These are phyloP conservation scores for Syzygium syzygioides DNA, from an alignment of 441 rosid species.

Conservation along the genomic window DNA sequence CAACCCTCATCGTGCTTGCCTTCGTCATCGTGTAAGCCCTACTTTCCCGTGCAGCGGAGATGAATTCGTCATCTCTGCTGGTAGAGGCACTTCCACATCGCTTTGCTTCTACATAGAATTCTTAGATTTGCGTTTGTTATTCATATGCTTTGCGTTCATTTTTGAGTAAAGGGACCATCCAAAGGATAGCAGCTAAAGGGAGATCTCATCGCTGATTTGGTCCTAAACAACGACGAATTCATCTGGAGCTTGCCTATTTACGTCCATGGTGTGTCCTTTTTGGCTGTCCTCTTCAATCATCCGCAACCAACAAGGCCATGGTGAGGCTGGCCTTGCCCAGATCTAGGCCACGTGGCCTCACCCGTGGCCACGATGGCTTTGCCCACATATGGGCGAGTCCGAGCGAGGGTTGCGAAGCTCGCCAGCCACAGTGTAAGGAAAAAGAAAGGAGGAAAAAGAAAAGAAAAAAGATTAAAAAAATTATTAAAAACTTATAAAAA, in stretches of 20 bases:
- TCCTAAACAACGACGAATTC: constrained; percentile 41
- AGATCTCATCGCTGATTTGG: constrained; percentile 55
- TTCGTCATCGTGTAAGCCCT: background rate
- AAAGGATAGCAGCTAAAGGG: constrained; percentile 55
- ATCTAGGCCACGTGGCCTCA: no score
- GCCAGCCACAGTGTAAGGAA: background rate
- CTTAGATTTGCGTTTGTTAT: background rate
- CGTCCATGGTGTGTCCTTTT: constrained; percentile 58
- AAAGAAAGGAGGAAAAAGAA: no score
- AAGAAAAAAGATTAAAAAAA: rapidly evolving
- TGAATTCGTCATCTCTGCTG: constrained; percentile 37
- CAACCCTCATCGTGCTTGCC: constrained; percentile 5
- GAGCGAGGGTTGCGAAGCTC: no score
- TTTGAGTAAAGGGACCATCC: constrained; percentile 12
- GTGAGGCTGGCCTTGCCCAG: constrained; percentile 42
- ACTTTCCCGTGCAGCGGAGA: constrained; percentile 19
- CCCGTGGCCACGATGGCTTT: no score
- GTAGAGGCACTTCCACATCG: background rate
- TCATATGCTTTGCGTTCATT: background rate
- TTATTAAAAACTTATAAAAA: no score
- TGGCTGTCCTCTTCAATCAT: constrained; percentile 65
- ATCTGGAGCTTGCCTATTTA: constrained; percentile 63
- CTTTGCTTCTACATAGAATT: background rate
- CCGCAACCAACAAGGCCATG: constrained; percentile 6
- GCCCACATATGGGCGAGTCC: no score